Evolutionary conservation across 73 alveolate species (phyloP), one percentile per base, ranked within the genome.

Genomic region (Durusdinium trenchii): DNA sequence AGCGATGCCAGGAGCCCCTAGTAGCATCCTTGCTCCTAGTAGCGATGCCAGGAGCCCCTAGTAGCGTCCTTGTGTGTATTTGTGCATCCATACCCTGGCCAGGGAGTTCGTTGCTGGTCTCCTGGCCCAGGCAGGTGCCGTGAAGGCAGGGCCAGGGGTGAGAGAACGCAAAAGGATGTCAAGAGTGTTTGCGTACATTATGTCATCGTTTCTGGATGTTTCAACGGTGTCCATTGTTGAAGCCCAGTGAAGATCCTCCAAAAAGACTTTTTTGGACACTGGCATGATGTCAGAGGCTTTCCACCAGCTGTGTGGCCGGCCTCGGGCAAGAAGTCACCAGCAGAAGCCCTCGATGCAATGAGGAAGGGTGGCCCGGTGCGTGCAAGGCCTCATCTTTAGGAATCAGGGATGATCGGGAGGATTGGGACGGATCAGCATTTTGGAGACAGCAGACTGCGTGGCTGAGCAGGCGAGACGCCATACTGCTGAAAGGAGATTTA

Each of bases 241-340:
- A n/a, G n/a, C n/a, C n/a, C n/a, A n/a, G n/a, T n/a, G n/a, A n/a
- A n/a, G n/a, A n/a, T n/a, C n/a, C n/a, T n/a, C n/a, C n/a, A n/a
- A n/a, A n/a, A n/a, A n/a, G n/a, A n/a, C n/a, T n/a, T n/a, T n/a
- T n/a, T n/a, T n/a, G n/a, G n/a, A n/a, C n/a, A n/a, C n/a, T n/a
- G n/a, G n/a, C n/a, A n/a, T n/a, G n/a, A n/a, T n/a, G 43, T 1
- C 54, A 35, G 71, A 90, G 96, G 96, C 73, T 90, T 90, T 46
- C 96, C 96, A 35, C 96, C 96, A 67, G 96, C 96, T 46, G 96
- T 90, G 51, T 90, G 96, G 96, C 96, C 96, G 10, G 96, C 96
- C 71, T 90, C 96, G 48, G 96, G 96, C 57, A 90, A 90, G 71
- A 90, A 69, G 71, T 90, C 96, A 38, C 86, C 96, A 5, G 96